Evolutionary conservation across 192 early-diverging fungal genomes (phyloP).

Genomic region (Diversispora epigaea): DNA sequence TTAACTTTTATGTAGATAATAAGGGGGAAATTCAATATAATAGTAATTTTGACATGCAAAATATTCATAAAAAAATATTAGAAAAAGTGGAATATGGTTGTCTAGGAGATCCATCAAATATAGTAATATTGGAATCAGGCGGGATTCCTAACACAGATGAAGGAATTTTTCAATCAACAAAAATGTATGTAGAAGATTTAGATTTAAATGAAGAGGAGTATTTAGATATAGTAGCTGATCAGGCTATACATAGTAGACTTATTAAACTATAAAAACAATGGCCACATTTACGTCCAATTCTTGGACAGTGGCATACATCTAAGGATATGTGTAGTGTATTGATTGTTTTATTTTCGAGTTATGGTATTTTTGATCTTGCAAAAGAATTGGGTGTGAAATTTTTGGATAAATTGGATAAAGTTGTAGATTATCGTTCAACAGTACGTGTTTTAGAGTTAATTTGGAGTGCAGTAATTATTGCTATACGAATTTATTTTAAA

Average conservation of each 20-base stretch:
- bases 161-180: no score
- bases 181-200: no score
- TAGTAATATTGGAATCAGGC: no score
- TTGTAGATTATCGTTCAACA: slow-evolving; percentile 7
- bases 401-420: not conserved
- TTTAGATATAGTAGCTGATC: not conserved
- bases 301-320: not conserved
- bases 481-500: not conserved
- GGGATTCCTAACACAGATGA: no score
- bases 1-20: no score
- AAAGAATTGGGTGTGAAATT: slow-evolving; percentile 1
- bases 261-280: not conserved
- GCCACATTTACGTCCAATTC: no score
- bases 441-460: not conserved
- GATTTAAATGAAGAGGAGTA: no score
- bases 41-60: no score
- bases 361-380: slow-evolving; percentile 2
- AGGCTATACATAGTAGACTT: not conserved
- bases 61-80: no score
- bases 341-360: not conserved
- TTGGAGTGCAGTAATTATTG: not conserved
- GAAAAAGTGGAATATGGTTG: no score
- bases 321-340: not conserved
- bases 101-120: no score
- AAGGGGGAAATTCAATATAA: no score